Conservation (phyloP, 768 basidiomycete species). For the Suillus variegatus region DNA sequence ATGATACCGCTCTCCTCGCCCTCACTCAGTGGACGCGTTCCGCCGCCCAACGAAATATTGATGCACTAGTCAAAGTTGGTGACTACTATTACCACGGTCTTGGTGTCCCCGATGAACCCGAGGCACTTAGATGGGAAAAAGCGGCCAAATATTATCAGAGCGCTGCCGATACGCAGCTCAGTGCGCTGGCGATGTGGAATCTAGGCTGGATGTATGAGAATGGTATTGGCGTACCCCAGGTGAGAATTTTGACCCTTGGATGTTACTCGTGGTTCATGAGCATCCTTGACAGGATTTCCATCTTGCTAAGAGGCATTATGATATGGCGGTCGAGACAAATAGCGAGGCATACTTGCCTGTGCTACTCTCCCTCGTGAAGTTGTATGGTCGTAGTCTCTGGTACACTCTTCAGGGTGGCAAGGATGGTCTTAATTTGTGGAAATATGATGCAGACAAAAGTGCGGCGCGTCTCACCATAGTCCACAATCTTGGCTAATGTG, state of each 20-base stretch:
- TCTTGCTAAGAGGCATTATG: conserved; percentile 95
- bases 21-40: conserved; percentile 95
- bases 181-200: conserved; percentile 97
- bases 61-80: conserved; percentile 96
- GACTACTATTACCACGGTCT: conserved; percentile 96
- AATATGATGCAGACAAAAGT: conserved; percentile 50
- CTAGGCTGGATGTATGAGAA: conserved; percentile 99
- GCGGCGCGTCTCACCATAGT: background rate
- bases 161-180: conserved; percentile 89
- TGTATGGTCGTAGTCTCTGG: conserved; percentile 85
- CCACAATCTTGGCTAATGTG: too few relatives aligned
- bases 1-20: conserved; percentile 80
- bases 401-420: conserved; percentile 73
- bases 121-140: conserved; percentile 73
- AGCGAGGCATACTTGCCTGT: conserved; percentile 89
- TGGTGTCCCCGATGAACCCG: conserved; percentile 71
- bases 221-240: conserved; percentile 88
- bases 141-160: conserved; percentile 94
- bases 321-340: conserved; percentile 85
- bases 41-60: conserved; percentile 92
- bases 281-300: conserved; percentile 74
- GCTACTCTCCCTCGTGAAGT: conserved; percentile 73
- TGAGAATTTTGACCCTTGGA: conserved; percentile 30
- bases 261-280: background rate
- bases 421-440: conserved; percentile 70